Evolutionary conservation across 768 basidiomycete genomes (phyloP).

Genomic region (Boletellus ananiceps): DNA sequence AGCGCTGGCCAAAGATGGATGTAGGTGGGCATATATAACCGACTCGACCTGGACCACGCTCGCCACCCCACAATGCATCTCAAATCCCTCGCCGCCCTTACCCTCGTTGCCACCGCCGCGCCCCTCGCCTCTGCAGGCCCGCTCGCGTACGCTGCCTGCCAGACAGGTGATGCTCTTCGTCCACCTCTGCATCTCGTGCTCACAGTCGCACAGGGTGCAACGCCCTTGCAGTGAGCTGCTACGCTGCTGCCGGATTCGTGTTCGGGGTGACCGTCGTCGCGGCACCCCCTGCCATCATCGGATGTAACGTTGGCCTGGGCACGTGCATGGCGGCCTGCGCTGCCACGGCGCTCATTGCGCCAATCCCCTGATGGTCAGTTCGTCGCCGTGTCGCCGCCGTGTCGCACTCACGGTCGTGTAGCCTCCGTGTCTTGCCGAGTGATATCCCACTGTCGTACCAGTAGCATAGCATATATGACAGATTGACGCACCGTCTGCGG

Average conservation of each 20-base stretch:
- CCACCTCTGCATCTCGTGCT: background rate
- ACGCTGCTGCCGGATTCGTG: conserved; percentile 19
- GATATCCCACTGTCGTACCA: background rate
- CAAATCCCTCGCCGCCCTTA: conserved; percentile 16
- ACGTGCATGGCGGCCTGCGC: conserved; percentile 26
- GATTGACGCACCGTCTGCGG: background rate
- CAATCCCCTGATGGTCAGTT: conserved; percentile 18
- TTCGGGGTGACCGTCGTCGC: conserved; percentile 22
- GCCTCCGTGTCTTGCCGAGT: background rate
- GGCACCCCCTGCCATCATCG: conserved; percentile 19
- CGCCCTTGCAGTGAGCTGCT: conserved; percentile 16
- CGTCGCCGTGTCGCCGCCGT: background rate
- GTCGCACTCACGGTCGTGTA: background rate
- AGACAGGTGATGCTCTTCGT: conserved; percentile 15
- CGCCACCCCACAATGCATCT: conserved; percentile 20
- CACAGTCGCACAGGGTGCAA: conserved; percentile 22
- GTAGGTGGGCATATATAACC: background rate
- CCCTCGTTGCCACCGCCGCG: conserved; percentile 10
- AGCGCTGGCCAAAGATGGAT: background rate
- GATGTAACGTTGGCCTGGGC: conserved; percentile 22
- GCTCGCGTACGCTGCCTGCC: conserved; percentile 18
- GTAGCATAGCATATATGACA: too few relatives aligned
- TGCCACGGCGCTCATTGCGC: conserved; percentile 14
- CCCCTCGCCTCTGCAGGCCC: conserved; percentile 17
- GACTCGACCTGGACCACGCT: too few relatives aligned